Base-by-base conservation (phyloP, 345 rosid species). In the Physaria fendleri region DNA sequence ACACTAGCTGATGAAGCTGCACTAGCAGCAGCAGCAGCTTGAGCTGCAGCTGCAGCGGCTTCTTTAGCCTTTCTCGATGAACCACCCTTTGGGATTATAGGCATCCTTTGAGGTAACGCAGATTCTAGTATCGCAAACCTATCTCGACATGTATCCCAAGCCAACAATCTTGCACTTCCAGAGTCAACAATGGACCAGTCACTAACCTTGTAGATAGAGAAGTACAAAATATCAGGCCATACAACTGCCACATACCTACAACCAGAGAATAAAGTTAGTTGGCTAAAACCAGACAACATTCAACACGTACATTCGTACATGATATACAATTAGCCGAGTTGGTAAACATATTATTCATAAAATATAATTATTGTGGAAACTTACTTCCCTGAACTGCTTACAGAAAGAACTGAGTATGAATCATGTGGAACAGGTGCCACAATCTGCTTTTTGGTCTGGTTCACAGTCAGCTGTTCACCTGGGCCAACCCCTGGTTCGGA, bases 331-430 rank as follows among this genome's bases (percentile, higher is more conserved):
- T n/a, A 11, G 49, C 35, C 10, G 9, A 46, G 32, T 66, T 63
- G 16, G 25, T 15, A 23, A 10, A 3, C 10, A 27, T 34, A 21
- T 17, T 32, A 68, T 22, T 43, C 17, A 34, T 4, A 25, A 29
- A 10, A 12, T 15, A 38, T 2, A 16, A 34, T 15, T 10, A 16
- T 30, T 28, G 21, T 24, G 9, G 53, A 22, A 39, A 82, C 96
- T 87, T 77, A 93, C 99, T 87, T 93, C 58, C 99, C 96, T 1
- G 99, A 93, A 79, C 90, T 83, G 91, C 99, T 93, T 21, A 85
- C 77, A 23, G 99, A 87, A 72, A 93, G 85, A 79, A 89, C 82
- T 3, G 97, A 87, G 77, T 93, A 87, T 46, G 97, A 90, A 83
- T 93, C 99, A 65, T 89, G 89, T 27, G 91, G 96, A 79, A 89